Base-by-base conservation (phyloP, 2,329 filamentous ascomycete species). In the Fusarium keratoplasticum region DNA sequence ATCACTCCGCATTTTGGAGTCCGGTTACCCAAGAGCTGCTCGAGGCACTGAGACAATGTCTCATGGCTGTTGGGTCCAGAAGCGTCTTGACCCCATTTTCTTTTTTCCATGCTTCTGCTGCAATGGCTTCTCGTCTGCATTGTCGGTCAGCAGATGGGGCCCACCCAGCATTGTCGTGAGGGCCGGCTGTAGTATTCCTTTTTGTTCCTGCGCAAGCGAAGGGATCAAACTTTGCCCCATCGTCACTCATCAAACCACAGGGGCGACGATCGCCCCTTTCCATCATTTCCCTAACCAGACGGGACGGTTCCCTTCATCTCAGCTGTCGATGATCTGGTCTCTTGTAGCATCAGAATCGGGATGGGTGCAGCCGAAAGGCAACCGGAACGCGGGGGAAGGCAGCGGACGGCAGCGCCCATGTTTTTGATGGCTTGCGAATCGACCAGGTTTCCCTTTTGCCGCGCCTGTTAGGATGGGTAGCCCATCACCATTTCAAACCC, bases 131-230 rank as follows among this genome's bases (percentile, higher is more conserved):
- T 61, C 35, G 59, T 64, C 44, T 66, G 52, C 29, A 60, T 42
- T 69, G 68, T 60, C 64, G 68, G 64, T 66, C 71, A 59, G 61
- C 40, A 25, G 27, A 47, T 38, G 50, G 68, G 68, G 64, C 66
- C 68, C 54, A 58, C 52, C 67, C 27, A 69, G 47, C 71, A 74
- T 52, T 69, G 20, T 72, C 54, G 14, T 33, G 22, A 52, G 25
- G 47, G 18, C 18, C 47, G 29, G 57, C 40, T 47, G 60, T 35
- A n/a, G 29, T 54, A 58, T 44, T 33, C 66, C 22, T 61, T 65
- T 65, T 44, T 50, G 72, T 75, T 75, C 70, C 72, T 75, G 69
- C 72, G 64, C 70, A 73, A 70, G 72, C 66, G 72, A 75, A 73
- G 47, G 27, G 29, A 64, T 50, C 44, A 62, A 35, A 60, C n/a